Percentiles rank a stretch among this genome's conserved stretches.
Evolutionary conservation across 1,139 yeast species (phyloP).

Genomic region (Saccharomyces hybrid): DNA sequence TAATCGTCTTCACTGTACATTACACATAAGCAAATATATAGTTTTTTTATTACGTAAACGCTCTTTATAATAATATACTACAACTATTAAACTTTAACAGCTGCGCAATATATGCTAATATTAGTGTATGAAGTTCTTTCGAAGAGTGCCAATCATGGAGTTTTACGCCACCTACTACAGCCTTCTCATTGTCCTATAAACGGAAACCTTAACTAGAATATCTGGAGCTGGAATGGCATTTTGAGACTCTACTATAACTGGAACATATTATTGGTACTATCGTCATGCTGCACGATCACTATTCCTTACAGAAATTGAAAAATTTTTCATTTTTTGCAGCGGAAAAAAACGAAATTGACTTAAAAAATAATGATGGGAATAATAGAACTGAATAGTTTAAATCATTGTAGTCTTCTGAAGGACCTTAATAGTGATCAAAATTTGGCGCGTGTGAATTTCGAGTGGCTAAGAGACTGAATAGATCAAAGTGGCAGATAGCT

Average conservation of each 20-base stretch:
- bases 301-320: not conserved
- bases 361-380: not conserved
- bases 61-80: not conserved
- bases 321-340: not conserved
- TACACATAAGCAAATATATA: not conserved
- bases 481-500: not conserved
- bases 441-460: not conserved
- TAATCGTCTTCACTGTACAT: conserved; percentile 1
- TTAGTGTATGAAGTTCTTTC: not conserved
- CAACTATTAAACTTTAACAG: not conserved
- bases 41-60: not conserved
- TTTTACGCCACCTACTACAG: not conserved
- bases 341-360: not conserved
- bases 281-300: not conserved
- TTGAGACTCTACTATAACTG: too few relatives aligned
- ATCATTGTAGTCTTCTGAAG: not conserved
- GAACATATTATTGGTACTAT: not conserved
- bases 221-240: too few relatives aligned
- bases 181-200: not conserved
- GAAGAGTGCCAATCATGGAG: not conserved
- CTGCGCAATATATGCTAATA: not conserved
- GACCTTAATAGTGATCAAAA: not conserved
- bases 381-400: not conserved
- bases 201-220: too few relatives aligned
- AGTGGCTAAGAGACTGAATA: not conserved